Evolutionary conservation across 768 basidiomycete species (phyloP).

Genomic region (Cantharellus anzutake): DNA sequence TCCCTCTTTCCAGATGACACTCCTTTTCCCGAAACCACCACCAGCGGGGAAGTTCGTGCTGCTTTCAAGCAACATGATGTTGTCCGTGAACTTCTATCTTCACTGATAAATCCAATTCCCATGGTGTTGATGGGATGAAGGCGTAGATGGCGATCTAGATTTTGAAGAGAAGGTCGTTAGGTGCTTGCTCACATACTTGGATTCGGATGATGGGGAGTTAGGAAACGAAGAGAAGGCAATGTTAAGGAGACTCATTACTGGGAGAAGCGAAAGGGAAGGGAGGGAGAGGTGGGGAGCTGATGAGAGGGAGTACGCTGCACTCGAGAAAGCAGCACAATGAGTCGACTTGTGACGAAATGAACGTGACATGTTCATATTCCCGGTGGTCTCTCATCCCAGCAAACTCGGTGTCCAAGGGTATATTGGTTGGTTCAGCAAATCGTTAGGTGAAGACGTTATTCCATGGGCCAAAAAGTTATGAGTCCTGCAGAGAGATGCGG

Average conservation of each 20-base stretch:
- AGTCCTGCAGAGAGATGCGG: too few species aligned
- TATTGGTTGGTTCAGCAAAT: too few species aligned
- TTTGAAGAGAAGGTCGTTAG: constrained; percentile 8
- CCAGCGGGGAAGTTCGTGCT: neutral
- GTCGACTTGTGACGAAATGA: too few species aligned
- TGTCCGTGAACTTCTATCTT: neutral
- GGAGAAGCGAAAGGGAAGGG: neutral
- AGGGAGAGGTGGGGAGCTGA: too few species aligned
- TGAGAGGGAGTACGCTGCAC: too few species aligned
- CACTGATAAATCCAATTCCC: neutral
- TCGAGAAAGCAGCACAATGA: too few species aligned
- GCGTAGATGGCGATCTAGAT: constrained; percentile 6
- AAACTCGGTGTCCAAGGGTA: too few species aligned
- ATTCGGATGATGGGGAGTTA: neutral
- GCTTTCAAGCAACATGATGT: constrained; percentile 3
- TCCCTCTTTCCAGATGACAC: constrained; percentile 1
- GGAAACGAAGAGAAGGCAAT: neutral
- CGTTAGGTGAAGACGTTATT: too few species aligned
- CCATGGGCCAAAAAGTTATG: too few species aligned
- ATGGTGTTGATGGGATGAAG: constrained; percentile 1
- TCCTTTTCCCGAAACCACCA: neutral
- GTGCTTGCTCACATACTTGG: constrained; percentile 5
- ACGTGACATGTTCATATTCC: too few species aligned
- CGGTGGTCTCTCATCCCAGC: too few species aligned
- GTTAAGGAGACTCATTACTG: neutral